These are phyloP conservation scores for Eutrema salsugineum DNA, from an alignment of 441 rosid species.

Conservation along the genomic window DNA sequence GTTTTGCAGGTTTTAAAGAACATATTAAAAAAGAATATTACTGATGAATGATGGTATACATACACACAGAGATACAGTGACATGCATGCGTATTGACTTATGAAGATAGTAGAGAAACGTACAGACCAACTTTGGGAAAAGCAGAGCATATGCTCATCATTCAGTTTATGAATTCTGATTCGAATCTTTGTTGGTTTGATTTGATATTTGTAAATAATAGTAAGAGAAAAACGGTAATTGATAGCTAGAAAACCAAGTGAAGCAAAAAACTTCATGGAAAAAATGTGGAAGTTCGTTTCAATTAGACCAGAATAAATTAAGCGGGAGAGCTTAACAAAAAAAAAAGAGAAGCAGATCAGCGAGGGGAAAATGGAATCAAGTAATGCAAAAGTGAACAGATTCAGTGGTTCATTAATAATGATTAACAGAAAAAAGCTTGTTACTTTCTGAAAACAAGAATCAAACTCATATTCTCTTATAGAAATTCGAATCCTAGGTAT, in stretches of 20 bases:
- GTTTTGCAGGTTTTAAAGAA: not conserved
- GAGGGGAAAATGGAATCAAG: not conserved
- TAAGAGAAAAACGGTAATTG: not conserved
- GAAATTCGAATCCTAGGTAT: conserved; percentile 9
- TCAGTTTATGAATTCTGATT: not conserved
- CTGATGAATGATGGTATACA: not conserved
- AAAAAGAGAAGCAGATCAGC: not conserved
- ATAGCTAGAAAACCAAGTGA: not conserved
- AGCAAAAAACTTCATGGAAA: not conserved
- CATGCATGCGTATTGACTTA: conserved; percentile 20
- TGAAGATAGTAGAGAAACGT: not conserved
- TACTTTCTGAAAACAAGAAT: conserved; percentile 5
- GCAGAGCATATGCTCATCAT: not conserved
- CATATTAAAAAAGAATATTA: not conserved
- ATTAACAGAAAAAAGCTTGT: not conserved
- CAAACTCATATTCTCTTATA: not conserved
- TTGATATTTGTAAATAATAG: not conserved
- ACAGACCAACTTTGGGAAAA: not conserved
- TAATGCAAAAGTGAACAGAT: not conserved
- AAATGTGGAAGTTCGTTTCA: not conserved
- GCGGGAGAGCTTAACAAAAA: not conserved
- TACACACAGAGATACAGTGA: not conserved
- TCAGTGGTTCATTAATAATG: not conserved
- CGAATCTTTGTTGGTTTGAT: not conserved
- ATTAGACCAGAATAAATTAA: not conserved